These are phyloP conservation scores for Russula earlei DNA, from an alignment of 768 basidiomycete genomes.

Conservation along the genomic window DNA sequence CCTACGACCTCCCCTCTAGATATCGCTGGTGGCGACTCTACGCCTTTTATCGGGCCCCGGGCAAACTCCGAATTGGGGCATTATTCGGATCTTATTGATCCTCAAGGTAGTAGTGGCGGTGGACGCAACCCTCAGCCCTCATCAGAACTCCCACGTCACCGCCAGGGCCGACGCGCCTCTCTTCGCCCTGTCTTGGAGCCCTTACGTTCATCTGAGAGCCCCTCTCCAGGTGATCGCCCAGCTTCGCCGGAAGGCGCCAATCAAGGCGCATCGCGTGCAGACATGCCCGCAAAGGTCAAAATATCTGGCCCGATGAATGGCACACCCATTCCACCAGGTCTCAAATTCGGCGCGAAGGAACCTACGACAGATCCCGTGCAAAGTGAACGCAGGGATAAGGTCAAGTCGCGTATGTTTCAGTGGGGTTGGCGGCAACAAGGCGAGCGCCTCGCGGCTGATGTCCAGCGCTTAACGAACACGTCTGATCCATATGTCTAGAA, in stretches of 20 bases:
- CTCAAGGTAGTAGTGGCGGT: conserved; percentile 24
- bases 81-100: conserved; percentile 55
- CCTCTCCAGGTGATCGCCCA: conserved; percentile 27
- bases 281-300: conserved; percentile 58
- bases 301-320: conserved; percentile 87
- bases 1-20: conserved; percentile 40
- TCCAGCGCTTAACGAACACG: conserved; percentile 2
- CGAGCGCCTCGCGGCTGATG: neutral
- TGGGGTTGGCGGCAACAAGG: conserved; percentile 77
- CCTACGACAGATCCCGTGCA: conserved; percentile 27
- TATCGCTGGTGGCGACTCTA: conserved; percentile 21
- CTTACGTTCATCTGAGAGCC: conserved; percentile 40
- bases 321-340: conserved; percentile 75
- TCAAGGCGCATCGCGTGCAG: conserved; percentile 40
- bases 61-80: conserved; percentile 79
- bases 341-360: conserved; percentile 84
- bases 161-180: conserved; percentile 49
- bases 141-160: conserved; percentile 48
- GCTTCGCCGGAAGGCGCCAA: conserved; percentile 36
- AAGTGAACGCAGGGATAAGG: conserved; percentile 64
- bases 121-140: conserved; percentile 36
- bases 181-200: conserved; percentile 49
- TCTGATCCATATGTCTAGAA: conserved; percentile 22
- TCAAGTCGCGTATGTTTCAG: conserved; percentile 77
- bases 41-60: conserved; percentile 34